Base-by-base conservation (phyloP, 768 basidiomycete genomes). In the Pleurotus ostreatus region DNA sequence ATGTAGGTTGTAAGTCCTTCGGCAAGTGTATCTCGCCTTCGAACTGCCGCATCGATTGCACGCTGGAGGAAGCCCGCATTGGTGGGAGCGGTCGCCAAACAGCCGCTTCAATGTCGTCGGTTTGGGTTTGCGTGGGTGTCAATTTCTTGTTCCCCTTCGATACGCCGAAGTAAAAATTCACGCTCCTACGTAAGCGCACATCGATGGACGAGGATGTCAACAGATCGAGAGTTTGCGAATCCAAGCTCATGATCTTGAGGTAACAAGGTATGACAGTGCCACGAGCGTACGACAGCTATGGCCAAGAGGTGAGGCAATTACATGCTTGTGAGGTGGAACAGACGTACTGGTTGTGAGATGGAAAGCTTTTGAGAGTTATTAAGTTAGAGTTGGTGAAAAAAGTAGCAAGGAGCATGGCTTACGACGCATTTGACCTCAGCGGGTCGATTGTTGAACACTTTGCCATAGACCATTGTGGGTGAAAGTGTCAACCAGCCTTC, bases 1-100 rank as follows among this genome's bases (percentile, higher is more conserved):
- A 66, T 15, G 70, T 67, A 26, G 70, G 64, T 39, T 64, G 65
- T 23, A 70, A 40, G 3, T 71, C 67, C 38, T 65, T 64, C 18
- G 63, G 58, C 2, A 74, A 55, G 18, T 68, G 70, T 16, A 72
- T 67, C 59, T 74, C 72, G 38, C 72, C 72, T 34, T 66, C 63
- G 16, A 74, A 51, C 1, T 45, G 55, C 15, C 66, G 66, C 41
- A 44, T 46, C 44, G 51, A 12, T 60, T 52, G 13, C 58, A 18
- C 11, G 12, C 40, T 46, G 60, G 38, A 9, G 26, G 23, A 11
- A 25, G 13, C 12, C 20, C 43, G 11, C 47, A 22, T 20, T 49
- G 53, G 7, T 44, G n/a, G 41, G n/a, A 44, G 41, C 5, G 39
- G 55, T 20, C 45, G 30, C 46, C 52, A 49, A n/a, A 18, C 38